Evolutionary conservation across 306 rosid species (phyloP).

Genomic region (Cucurbita pepo): DNA sequence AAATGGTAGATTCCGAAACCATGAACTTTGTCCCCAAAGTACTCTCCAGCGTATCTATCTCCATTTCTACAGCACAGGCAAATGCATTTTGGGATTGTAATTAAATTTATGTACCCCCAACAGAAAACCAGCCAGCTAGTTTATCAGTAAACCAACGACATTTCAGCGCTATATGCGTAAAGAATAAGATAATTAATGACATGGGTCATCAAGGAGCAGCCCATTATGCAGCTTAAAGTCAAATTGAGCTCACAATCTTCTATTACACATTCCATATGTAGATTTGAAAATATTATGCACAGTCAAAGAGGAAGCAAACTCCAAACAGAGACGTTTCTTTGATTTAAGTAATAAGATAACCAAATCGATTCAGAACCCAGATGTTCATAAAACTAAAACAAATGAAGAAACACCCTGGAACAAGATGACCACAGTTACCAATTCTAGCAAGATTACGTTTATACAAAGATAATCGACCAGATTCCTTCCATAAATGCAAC

Average conservation of each 20-base stretch:
- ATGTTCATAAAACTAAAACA: background rate
- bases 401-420: background rate
- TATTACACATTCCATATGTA: background rate
- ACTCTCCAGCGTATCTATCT: conserved; percentile 93
- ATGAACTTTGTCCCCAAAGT: conserved; percentile 89
- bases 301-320: background rate
- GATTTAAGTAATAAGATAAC: background rate
- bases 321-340: background rate
- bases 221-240: background rate
- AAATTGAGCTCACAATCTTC: background rate
- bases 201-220: background rate
- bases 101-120: background rate
- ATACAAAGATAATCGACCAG: background rate
- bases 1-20: conserved; percentile 92
- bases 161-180: background rate
- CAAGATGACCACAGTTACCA: background rate
- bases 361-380: background rate
- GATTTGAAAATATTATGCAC: background rate
- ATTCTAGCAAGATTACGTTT: background rate
- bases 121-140: background rate
- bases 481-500: background rate
- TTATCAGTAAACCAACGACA: background rate
- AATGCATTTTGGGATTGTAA: conserved; percentile 2
- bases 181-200: background rate
- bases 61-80: conserved; percentile 61